phyloP scores from a whole-genome alignment of 164 flowering plant species.

The Vitis cinerea region DNA sequence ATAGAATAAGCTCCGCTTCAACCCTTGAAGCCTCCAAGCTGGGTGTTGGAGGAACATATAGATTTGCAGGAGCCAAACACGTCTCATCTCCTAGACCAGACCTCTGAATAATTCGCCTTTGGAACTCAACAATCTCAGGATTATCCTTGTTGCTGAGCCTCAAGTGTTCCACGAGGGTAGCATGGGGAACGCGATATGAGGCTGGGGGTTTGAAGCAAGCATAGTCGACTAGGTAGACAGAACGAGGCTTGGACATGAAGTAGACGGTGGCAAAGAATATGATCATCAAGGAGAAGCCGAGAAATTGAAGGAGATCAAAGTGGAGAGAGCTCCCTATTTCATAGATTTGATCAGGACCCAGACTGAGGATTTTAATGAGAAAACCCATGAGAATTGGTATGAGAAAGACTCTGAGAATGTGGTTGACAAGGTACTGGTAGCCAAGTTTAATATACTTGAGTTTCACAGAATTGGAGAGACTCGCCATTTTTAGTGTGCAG shows the following conservation, averaged over 20 bases:
- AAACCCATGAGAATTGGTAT: background rate
- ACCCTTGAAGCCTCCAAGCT: background rate
- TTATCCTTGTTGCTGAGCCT: too few relatives aligned
- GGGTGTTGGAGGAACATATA: slow-evolving; percentile 5
- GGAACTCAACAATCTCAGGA: slow-evolving; percentile 7
- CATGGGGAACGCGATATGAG: background rate
- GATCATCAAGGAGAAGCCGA: background rate
- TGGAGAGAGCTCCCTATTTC: slow-evolving; percentile 6
- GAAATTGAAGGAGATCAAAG: background rate
- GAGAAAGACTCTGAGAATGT: slow-evolving; percentile 37
- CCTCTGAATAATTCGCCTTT: background rate
- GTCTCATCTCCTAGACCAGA: slow-evolving; percentile 10
- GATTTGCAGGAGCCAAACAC: background rate
- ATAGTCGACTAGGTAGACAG: slow-evolving; percentile 6
- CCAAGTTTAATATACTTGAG: slow-evolving; percentile 56
- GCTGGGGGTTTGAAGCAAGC: slow-evolving; percentile 6
- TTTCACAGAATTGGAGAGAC: slow-evolving; percentile 28
- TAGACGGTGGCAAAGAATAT: slow-evolving; percentile 6
- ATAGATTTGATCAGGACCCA: background rate
- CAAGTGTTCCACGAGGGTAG: background rate
- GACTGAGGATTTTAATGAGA: background rate
- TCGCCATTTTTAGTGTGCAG: too few relatives aligned
- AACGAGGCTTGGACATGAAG: slow-evolving; percentile 4
- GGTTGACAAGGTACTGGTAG: slow-evolving; percentile 47
- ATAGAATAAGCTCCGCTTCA: slow-evolving; percentile 5